These are phyloP conservation scores for Yueomyces sp. DNA, from an alignment of 805 yeast genomes.

Conservation along the genomic window DNA sequence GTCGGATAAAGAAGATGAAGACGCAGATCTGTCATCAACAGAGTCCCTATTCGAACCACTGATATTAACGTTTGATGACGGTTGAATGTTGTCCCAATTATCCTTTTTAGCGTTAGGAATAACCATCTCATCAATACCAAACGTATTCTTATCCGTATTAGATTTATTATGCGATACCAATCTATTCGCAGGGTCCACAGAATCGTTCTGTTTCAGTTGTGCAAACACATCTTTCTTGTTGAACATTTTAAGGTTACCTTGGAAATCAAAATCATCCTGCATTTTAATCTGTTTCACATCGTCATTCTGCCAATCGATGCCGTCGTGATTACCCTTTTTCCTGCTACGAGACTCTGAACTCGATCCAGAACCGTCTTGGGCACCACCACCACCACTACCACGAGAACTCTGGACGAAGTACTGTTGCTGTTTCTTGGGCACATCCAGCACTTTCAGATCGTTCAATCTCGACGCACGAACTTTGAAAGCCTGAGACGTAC, in stretches of 20 bases:
- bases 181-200: slow-evolving; percentile 43
- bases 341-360: slow-evolving; percentile 1
- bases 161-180: slow-evolving; percentile 65
- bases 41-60: not conserved
- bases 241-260: slow-evolving; percentile 64
- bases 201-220: slow-evolving; percentile 55
- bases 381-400: slow-evolving; percentile 7
- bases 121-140: slow-evolving; percentile 66
- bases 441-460: slow-evolving; percentile 23
- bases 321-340: slow-evolving; percentile 11
- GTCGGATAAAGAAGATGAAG: not conserved
- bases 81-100: slow-evolving; percentile 36
- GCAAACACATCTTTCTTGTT: slow-evolving; percentile 72
- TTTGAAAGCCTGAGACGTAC: slow-evolving; percentile 21
- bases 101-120: slow-evolving; percentile 33
- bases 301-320: slow-evolving; percentile 36
- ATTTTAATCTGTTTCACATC: slow-evolving; percentile 35
- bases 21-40: not conserved
- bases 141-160: slow-evolving; percentile 25
- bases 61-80: slow-evolving; percentile 2
- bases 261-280: slow-evolving; percentile 70
- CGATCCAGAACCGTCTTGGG: not conserved
- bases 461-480: slow-evolving; percentile 23
- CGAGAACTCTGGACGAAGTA: slow-evolving; percentile 1
- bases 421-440: slow-evolving; percentile 24